A percentile compares a stretch with the other conserved stretches of the same genome.
Evolutionary conservation across 805 yeast species (phyloP).

Genomic region (Wickerhamiella nectarea): DNA sequence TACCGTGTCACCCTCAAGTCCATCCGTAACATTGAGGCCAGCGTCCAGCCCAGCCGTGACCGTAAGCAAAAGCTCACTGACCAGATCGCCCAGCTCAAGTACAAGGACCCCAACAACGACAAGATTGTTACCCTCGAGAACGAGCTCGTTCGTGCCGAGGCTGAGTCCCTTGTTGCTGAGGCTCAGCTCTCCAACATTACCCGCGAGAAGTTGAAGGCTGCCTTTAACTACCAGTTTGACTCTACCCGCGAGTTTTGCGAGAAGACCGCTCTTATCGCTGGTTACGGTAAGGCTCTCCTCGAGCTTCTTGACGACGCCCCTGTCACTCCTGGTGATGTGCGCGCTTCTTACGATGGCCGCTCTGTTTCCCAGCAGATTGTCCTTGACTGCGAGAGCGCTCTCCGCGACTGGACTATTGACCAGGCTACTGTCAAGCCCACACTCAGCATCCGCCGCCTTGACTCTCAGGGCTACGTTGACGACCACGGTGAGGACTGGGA

Average conservation of each 20-base stretch:
- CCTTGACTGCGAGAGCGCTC: conserved; percentile 89
- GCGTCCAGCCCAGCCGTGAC: conserved; percentile 97
- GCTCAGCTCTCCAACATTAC: conserved; percentile 97
- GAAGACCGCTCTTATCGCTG: conserved; percentile 93
- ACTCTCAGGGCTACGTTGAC: conserved; percentile 26
- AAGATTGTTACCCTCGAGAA: conserved; percentile 92
- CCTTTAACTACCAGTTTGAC: conserved; percentile 93
- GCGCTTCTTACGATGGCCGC: conserved; percentile 96
- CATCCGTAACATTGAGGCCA: conserved; percentile 90
- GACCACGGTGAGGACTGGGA: conserved; percentile 29
- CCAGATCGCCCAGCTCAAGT: conserved; percentile 93
- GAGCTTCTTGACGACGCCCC: conserved; percentile 94
- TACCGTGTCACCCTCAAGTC: conserved; percentile 92
- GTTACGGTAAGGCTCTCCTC: conserved; percentile 93
- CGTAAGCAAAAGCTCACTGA: conserved; percentile 95
- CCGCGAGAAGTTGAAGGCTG: conserved; percentile 94
- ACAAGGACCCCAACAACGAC: conserved; percentile 96
- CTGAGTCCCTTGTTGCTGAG: conserved; percentile 97
- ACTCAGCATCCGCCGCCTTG: conserved; percentile 66
- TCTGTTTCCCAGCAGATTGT: conserved; percentile 97
- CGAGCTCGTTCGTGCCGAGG: conserved; percentile 97
- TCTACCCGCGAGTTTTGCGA: conserved; percentile 89
- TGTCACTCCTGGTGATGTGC: conserved; percentile 97
- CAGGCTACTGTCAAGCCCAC: conserved; percentile 90
- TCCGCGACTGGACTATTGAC: conserved; percentile 94